Evolutionary conservation across 257 asterid genomes (phyloP).

Genomic region (Leptodermis oblonga): DNA sequence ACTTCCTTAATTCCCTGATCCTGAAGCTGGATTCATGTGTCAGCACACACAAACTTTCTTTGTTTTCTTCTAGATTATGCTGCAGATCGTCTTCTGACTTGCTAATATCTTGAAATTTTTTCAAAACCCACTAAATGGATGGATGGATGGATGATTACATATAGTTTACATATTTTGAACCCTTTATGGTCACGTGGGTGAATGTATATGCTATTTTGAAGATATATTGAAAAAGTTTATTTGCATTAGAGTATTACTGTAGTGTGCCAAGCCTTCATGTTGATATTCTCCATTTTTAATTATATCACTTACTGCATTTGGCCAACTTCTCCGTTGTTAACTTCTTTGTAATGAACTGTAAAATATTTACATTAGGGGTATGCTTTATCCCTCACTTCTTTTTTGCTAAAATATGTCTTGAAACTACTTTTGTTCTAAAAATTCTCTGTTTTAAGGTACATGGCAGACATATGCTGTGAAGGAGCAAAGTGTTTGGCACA

Average conservation of each 20-base stretch:
- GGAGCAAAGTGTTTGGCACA: slow-evolving; percentile 80
- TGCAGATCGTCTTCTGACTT: neutral
- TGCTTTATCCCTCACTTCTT: neutral
- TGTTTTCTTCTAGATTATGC: neutral
- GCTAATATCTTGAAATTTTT: neutral
- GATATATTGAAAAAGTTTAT: neutral
- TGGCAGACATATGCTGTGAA: slow-evolving; percentile 95
- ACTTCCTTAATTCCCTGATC: neutral
- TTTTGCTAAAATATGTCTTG: neutral
- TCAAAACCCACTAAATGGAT: neutral
- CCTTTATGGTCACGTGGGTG: neutral
- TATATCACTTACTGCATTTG: neutral
- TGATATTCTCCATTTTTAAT: neutral
- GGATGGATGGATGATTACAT: neutral
- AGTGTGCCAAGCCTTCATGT: neutral
- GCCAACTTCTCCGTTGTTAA: neutral
- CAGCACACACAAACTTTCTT: too few relatives aligned
- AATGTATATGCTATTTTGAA: neutral
- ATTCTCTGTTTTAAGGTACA: slow-evolving; percentile 54
- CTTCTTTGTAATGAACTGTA: neutral
- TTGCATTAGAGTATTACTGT: neutral
- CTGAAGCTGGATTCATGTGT: neutral
- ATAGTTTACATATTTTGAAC: neutral
- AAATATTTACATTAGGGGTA: neutral
- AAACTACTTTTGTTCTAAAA: neutral